Percentiles rank a stretch among this genome's conserved stretches.
These are phyloP conservation scores for Erodium maritimum DNA, from an alignment of 345 rosid species.

Conservation along the genomic window DNA sequence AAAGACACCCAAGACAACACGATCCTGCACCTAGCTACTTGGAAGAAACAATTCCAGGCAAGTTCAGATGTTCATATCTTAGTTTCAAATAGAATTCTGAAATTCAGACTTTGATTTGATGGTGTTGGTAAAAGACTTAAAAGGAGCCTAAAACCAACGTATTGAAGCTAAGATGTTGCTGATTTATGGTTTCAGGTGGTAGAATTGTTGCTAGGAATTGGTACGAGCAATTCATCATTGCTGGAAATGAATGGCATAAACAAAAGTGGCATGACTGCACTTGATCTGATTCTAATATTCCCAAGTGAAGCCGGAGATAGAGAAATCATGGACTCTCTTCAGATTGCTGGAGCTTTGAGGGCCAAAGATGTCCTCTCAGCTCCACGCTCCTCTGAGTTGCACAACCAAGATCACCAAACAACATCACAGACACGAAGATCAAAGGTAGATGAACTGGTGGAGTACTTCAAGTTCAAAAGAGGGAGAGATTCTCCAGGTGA, in stretches of 20 bases:
- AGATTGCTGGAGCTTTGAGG: constrained; percentile 2
- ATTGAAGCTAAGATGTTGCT: too few species aligned
- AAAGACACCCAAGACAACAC: constrained; percentile 34
- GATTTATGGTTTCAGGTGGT: constrained; percentile 8
- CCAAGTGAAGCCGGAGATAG: constrained; percentile 14
- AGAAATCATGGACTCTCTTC: constrained; percentile 10
- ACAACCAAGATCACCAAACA: background rate
- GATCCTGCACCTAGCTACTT: constrained; percentile 30
- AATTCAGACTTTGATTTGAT: background rate
- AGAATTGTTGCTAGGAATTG: background rate
- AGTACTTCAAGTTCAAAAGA: constrained; percentile 2
- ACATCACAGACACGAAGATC: background rate
- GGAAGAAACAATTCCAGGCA: constrained; percentile 31
- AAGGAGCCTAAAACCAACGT: too few species aligned
- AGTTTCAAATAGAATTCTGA: too few species aligned
- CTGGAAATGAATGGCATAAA: constrained; percentile 10
- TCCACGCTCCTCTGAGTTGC: background rate
- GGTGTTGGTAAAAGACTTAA: too few species aligned
- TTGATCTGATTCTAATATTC: constrained; percentile 5
- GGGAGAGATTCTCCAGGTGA: constrained; percentile 2
- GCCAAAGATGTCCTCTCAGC: background rate
- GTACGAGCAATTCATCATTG: background rate
- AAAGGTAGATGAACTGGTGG: background rate
- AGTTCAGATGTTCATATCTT: background rate
- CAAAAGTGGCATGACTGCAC: constrained; percentile 8